phyloP scores from a whole-genome alignment of 179 eudicot genomes.

The Camellia oleifera region DNA sequence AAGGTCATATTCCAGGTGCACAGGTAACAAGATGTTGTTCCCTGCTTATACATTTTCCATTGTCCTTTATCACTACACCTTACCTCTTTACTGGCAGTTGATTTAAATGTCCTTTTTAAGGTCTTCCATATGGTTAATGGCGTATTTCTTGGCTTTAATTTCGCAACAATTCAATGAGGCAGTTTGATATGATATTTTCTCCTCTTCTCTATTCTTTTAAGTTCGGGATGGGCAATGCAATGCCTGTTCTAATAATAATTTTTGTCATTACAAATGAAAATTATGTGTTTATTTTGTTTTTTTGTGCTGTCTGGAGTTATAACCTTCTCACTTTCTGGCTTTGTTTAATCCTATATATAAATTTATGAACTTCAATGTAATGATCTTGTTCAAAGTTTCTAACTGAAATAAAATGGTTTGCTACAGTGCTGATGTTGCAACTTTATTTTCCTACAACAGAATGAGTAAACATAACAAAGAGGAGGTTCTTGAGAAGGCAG shows the following conservation, averaged over 20 bases:
- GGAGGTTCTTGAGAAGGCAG: constrained; percentile 77
- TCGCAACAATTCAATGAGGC: neutral
- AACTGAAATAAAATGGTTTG: neutral
- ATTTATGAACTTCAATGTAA: neutral
- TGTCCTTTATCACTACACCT: neutral
- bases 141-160: neutral
- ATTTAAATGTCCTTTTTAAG: neutral
- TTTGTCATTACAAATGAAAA: neutral
- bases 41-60: neutral
- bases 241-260: neutral
- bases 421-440: neutral
- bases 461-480: constrained; percentile 79
- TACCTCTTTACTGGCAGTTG: neutral
- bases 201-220: neutral
- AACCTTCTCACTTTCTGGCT: neutral
- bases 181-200: neutral
- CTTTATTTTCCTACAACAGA: constrained; percentile 37
- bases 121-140: neutral
- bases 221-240: neutral
- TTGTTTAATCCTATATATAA: neutral
- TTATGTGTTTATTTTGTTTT: neutral
- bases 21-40: constrained; percentile 45
- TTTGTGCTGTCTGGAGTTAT: neutral
- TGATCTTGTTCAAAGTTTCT: neutral
- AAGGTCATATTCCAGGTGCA: constrained; percentile 98